These are phyloP conservation scores for Silene conica DNA, from an alignment of 148 eudicot genomes.

Conservation along the genomic window DNA sequence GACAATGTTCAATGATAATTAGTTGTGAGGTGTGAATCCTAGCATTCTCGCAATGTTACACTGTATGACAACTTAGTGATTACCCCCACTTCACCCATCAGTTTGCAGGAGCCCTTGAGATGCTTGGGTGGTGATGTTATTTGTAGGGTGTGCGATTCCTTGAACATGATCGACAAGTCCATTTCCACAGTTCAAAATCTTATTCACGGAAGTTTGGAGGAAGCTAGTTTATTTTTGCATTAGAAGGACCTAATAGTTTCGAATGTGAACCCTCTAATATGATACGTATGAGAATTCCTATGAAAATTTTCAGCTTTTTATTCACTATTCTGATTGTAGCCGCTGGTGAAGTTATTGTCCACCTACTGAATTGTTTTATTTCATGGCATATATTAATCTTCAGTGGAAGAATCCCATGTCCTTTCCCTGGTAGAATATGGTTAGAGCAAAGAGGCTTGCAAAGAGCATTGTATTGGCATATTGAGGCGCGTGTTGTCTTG, in stretches of 20 bases:
- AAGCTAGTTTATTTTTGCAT: not conserved
- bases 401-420: slow-evolving; percentile 93
- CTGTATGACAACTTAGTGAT: no score
- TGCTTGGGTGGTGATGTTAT: no score
- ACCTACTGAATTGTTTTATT: slow-evolving; percentile 12
- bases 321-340: not conserved
- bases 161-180: no score
- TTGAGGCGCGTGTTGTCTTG: slow-evolving; percentile 96
- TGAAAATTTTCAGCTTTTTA: not conserved
- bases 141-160: no score
- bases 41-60: no score
- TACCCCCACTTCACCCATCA: no score
- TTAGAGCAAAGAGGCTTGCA: slow-evolving; percentile 95
- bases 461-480: slow-evolving; percentile 92
- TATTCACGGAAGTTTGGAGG: not conserved
- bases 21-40: no score
- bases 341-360: not conserved
- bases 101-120: no score
- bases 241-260: not conserved
- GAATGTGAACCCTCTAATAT: not conserved
- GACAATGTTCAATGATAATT: no score
- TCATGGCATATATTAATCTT: slow-evolving; percentile 21
- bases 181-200: not conserved
- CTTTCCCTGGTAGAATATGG: slow-evolving; percentile 95
- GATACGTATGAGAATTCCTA: not conserved